A percentile compares a stretch with the other conserved stretches of the same genome.
Conservation (phyloP, 2,329 filamentous ascomycete genomes). For the Pseudofabraea citricarpa region DNA sequence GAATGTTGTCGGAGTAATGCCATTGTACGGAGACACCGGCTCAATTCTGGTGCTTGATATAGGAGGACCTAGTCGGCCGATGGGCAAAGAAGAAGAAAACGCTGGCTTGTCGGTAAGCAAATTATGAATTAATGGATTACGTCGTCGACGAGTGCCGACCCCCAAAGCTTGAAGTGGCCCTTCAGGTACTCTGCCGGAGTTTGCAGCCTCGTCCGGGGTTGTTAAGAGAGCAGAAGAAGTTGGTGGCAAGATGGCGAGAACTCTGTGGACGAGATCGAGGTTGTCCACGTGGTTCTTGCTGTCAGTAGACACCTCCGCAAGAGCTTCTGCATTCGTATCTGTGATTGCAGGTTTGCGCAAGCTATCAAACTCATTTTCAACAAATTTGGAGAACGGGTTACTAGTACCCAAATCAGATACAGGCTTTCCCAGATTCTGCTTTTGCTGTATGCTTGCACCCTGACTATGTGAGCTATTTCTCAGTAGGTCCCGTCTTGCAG, state of each 20-base stretch:
- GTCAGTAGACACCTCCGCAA: slow-evolving; percentile 7
- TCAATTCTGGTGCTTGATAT: slow-evolving; percentile 10
- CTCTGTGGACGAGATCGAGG: slow-evolving; percentile 64
- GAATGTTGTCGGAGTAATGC: slow-evolving; percentile 62
- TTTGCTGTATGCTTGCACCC: not conserved
- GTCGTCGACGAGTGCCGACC: slow-evolving; percentile 51
- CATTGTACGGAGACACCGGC: slow-evolving; percentile 27
- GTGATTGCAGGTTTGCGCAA: not conserved
- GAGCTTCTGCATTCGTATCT: not conserved
- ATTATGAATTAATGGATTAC: slow-evolving; percentile 90
- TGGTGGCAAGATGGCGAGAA: slow-evolving; percentile 72
- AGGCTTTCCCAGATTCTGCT: not conserved
- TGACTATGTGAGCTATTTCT: not conserved
- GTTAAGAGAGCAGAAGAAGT: slow-evolving; percentile 86
- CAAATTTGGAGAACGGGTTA: slow-evolving; percentile 40
- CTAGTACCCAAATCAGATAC: slow-evolving; percentile 25
- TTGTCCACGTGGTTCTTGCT: slow-evolving; percentile 59
- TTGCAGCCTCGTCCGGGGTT: slow-evolving; percentile 76
- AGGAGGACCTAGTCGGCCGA: slow-evolving; percentile 49
- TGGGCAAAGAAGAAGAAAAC: slow-evolving; percentile 84
- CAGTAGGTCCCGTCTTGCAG: slow-evolving; percentile 59
- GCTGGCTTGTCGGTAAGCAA: slow-evolving; percentile 92
- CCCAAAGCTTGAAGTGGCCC: slow-evolving; percentile 22
- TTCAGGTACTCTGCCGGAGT: slow-evolving; percentile 33
- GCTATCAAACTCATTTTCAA: slow-evolving; percentile 23